A percentile compares a stretch with the other conserved stretches of the same genome.
Evolutionary conservation across 495 filamentous ascomycete genomes (phyloP).

Genomic region (Trichoderma virens): DNA sequence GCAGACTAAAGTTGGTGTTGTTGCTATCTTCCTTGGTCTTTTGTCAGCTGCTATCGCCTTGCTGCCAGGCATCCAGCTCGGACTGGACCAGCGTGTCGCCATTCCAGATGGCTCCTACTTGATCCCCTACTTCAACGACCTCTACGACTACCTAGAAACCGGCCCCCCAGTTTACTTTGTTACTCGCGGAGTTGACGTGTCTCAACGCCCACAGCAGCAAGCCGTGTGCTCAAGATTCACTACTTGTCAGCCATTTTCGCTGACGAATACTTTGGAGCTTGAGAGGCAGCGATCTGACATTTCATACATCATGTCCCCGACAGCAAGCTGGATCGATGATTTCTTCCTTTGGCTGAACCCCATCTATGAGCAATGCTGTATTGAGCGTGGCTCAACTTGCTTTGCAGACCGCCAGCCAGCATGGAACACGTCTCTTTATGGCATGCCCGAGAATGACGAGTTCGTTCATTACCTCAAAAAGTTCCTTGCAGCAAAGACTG

Average conservation of each 20-base stretch:
- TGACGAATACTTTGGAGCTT: constrained; percentile 82
- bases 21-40: constrained; percentile 78
- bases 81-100: constrained; percentile 88
- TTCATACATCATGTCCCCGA: constrained; percentile 85
- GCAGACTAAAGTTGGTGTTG: constrained; percentile 64
- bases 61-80: constrained; percentile 75
- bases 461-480: constrained; percentile 77
- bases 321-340: constrained; percentile 95
- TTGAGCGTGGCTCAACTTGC: constrained; percentile 56
- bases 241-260: constrained; percentile 72
- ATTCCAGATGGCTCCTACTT: constrained; percentile 89
- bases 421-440: constrained; percentile 81
- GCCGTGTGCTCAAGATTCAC: constrained; percentile 88
- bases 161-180: constrained; percentile 98
- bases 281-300: constrained; percentile 85
- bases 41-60: constrained; percentile 77
- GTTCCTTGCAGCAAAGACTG: constrained; percentile 76
- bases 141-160: constrained; percentile 83
- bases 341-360: constrained; percentile 95
- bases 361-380: constrained; percentile 70
- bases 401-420: constrained; percentile 65
- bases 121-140: constrained; percentile 89
- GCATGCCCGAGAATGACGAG: constrained; percentile 88
- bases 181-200: constrained; percentile 69
- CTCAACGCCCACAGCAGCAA: constrained; percentile 63